These are phyloP conservation scores for Tylopilus plumbeoviolaceoides DNA, from an alignment of 768 basidiomycete species.

Conservation along the genomic window DNA sequence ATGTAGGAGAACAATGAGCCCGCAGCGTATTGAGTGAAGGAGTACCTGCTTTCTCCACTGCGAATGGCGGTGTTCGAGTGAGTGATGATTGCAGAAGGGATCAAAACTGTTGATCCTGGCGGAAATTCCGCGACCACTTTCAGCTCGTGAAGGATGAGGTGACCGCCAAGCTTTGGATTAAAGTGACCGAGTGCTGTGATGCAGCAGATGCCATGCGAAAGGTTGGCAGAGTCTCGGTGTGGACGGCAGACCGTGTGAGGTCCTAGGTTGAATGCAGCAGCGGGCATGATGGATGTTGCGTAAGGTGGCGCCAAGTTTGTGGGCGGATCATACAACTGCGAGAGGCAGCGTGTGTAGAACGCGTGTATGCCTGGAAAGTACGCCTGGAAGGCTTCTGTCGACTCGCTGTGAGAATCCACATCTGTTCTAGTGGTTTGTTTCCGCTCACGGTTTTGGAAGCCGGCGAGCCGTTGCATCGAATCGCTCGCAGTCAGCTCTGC, in stretches of 20 bases:
- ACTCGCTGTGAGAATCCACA: no score
- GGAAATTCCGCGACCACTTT: neutral
- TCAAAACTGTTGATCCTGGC: neutral
- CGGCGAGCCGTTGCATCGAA: neutral
- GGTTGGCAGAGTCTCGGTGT: neutral
- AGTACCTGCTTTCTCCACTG: neutral
- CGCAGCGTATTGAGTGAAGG: conserved; percentile 1
- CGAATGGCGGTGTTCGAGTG: neutral
- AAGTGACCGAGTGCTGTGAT: neutral
- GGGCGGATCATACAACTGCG: rapidly evolving
- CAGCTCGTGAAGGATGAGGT: neutral
- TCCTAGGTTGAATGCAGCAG: neutral
- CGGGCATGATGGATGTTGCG: neutral
- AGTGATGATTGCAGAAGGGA: neutral
- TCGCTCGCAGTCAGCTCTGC: neutral
- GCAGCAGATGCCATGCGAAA: conserved; percentile 2
- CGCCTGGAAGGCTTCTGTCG: neutral
- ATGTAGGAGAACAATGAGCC: conserved; percentile 5
- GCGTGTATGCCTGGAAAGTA: neutral
- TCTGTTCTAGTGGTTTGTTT: no score
- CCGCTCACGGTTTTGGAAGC: neutral
- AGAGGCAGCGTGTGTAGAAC: neutral
- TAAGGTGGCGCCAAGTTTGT: neutral
- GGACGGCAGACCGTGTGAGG: neutral
- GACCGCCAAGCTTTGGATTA: neutral